Evolutionary conservation across 768 basidiomycete species (phyloP).

Genomic region (Gloeostereum incarnatum): DNA sequence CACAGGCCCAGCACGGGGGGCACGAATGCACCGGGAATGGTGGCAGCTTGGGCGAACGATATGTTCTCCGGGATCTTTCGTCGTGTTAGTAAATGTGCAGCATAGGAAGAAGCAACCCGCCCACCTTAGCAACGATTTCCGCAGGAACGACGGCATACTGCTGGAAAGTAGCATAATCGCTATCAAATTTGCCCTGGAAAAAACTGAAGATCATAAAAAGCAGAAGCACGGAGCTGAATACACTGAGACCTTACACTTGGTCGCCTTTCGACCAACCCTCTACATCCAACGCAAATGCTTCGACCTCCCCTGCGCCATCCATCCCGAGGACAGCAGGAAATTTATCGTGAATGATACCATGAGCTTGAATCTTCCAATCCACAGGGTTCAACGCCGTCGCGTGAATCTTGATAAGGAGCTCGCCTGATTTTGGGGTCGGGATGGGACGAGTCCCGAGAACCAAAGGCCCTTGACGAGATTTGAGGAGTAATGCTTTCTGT

Average conservation of each 20-base stretch:
- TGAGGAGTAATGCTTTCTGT: too few species aligned
- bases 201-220: constrained; percentile 18
- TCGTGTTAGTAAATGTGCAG: constrained; percentile 4
- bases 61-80: constrained; percentile 34
- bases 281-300: constrained; percentile 42
- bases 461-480: too few species aligned
- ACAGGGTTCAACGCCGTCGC: too few species aligned
- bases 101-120: constrained; percentile 2
- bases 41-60: constrained; percentile 37
- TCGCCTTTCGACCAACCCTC: constrained; percentile 39
- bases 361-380: constrained; percentile 34
- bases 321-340: constrained; percentile 38
- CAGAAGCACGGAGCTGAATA: not conserved
- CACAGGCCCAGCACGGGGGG: constrained; percentile 45
- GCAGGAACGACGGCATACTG: constrained; percentile 31
- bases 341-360: constrained; percentile 23
- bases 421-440: too few species aligned
- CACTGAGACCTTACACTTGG: constrained; percentile 30
- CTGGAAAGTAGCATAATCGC: constrained; percentile 31
- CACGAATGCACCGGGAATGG: constrained; percentile 38
- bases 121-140: constrained; percentile 30
- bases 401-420: too few species aligned
- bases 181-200: constrained; percentile 27
- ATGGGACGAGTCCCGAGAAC: too few species aligned
- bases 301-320: constrained; percentile 44